These are phyloP conservation scores for Herpetomonas samuelpessoai DNA, from an alignment of 208 protist species.

Conservation along the genomic window DNA sequence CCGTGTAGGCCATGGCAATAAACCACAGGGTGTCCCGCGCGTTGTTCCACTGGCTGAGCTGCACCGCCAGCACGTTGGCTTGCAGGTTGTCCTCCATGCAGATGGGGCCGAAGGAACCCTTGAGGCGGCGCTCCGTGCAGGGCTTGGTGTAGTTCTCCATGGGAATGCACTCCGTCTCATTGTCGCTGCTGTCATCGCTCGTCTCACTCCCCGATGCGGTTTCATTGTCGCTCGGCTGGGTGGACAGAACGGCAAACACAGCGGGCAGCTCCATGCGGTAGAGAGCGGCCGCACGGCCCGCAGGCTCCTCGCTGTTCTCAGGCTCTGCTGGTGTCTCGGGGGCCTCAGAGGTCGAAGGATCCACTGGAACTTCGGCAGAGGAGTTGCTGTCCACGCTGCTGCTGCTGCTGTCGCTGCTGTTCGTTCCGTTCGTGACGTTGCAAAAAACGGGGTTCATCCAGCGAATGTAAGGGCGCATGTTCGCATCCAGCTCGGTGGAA, in stretches of 20 bases:
- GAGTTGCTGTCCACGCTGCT: not conserved
- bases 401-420: not conserved
- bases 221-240: not conserved
- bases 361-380: not conserved
- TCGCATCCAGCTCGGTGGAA: conserved; percentile 29
- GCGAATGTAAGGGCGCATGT: conserved; percentile 34
- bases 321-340: too few relatives aligned
- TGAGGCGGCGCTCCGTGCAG: conserved; percentile 30
- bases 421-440: conserved; percentile 1
- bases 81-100: conserved; percentile 69
- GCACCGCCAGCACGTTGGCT: conserved; percentile 53
- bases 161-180: not conserved
- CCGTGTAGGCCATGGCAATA: conserved; percentile 63
- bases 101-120: conserved; percentile 43
- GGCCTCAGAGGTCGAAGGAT: not conserved
- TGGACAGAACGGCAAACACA: not conserved
- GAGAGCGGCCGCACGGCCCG: too few relatives aligned
- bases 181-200: not conserved
- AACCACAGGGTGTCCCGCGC: conserved; percentile 64
- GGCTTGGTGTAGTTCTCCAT: not conserved
- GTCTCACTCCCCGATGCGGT: not conserved
- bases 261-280: not conserved
- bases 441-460: conserved; percentile 6
- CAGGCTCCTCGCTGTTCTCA: too few relatives aligned
- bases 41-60: conserved; percentile 68